A percentile compares a stretch with the other conserved stretches of the same genome.
These are phyloP conservation scores for Adansonia rubrostipa DNA, from an alignment of 441 rosid species.

Conservation along the genomic window DNA sequence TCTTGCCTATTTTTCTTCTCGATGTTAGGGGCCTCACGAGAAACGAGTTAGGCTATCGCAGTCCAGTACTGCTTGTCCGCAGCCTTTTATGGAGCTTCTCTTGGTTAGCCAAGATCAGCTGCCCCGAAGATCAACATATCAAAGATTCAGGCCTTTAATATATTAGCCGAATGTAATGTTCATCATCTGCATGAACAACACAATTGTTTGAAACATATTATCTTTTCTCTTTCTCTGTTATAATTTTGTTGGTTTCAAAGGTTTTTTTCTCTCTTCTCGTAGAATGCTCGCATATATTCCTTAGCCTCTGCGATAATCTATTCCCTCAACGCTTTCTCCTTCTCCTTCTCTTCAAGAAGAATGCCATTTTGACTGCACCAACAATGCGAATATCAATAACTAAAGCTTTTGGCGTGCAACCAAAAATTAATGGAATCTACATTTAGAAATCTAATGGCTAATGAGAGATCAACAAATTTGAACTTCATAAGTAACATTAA, in stretches of 20 bases:
- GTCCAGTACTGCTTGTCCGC: conserved; percentile 81
- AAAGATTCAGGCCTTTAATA: not conserved
- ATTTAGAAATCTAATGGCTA: no score
- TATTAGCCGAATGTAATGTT: not conserved
- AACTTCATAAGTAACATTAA: not conserved
- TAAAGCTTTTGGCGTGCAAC: not conserved
- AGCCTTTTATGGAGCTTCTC: conserved; percentile 80
- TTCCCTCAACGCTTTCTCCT: conserved; percentile 73
- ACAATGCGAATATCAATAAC: conserved; percentile 8
- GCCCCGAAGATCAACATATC: conserved; percentile 31
- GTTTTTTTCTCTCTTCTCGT: conserved; percentile 68
- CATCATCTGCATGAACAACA: not conserved
- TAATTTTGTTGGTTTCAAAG: conserved; percentile 60
- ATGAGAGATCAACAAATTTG: conserved; percentile 10
- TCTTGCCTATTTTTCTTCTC: conserved; percentile 69
- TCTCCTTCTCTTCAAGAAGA: conserved; percentile 80
- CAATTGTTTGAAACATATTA: conserved; percentile 14
- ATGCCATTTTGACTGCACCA: conserved; percentile 67
- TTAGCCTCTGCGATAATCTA: conserved; percentile 73
- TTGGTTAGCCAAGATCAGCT: conserved; percentile 68
- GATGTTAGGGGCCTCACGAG: conserved; percentile 67
- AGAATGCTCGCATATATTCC: conserved; percentile 57
- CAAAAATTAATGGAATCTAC: not conserved
- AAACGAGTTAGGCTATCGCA: conserved; percentile 73
- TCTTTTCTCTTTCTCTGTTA: conserved; percentile 81